Conservation (phyloP, 139 green algal genomes). For the Chlamydomonas sp. region DNA sequence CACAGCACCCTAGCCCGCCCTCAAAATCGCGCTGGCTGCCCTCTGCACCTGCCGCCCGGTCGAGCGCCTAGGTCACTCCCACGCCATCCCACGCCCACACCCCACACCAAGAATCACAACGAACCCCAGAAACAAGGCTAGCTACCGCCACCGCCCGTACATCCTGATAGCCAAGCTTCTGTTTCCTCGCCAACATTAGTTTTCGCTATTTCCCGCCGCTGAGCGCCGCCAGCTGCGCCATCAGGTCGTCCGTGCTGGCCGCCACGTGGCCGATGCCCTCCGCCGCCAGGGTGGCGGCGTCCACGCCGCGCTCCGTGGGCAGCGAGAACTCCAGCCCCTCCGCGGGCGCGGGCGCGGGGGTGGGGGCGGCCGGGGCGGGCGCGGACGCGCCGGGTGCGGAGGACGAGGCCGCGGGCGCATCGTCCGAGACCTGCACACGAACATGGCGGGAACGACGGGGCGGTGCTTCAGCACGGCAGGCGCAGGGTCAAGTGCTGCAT, state of each 20-base stretch:
- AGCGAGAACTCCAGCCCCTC: conserved; percentile 71
- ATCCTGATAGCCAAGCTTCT: background rate
- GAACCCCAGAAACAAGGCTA: too few relatives aligned
- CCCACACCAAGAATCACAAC: too few relatives aligned
- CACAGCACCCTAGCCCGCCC: too few relatives aligned
- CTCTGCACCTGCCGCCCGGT: too few relatives aligned
- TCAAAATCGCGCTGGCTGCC: too few relatives aligned
- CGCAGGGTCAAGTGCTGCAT: too few relatives aligned
- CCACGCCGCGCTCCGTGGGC: conserved; percentile 50
- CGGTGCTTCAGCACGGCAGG: background rate
- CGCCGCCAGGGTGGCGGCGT: conserved; percentile 52
- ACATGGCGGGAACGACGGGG: background rate
- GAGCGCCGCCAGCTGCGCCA: conserved; percentile 74
- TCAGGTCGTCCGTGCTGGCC: conserved; percentile 75
- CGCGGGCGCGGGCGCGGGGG: conserved; percentile 20
- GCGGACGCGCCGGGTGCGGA: background rate
- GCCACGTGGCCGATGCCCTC: conserved; percentile 60
- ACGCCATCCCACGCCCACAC: too few relatives aligned
- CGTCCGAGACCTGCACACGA: background rate
- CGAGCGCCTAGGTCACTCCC: too few relatives aligned
- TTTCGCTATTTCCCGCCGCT: conserved; percentile 3
- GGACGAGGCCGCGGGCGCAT: background rate
- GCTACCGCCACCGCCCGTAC: background rate
- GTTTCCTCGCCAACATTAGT: background rate
- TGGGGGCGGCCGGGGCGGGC: background rate